A percentile compares a stretch with the other conserved stretches of the same genome.
phyloP scores from a whole-genome alignment of 441 rosid species.

The Rhodomyrtus psidioides region DNA sequence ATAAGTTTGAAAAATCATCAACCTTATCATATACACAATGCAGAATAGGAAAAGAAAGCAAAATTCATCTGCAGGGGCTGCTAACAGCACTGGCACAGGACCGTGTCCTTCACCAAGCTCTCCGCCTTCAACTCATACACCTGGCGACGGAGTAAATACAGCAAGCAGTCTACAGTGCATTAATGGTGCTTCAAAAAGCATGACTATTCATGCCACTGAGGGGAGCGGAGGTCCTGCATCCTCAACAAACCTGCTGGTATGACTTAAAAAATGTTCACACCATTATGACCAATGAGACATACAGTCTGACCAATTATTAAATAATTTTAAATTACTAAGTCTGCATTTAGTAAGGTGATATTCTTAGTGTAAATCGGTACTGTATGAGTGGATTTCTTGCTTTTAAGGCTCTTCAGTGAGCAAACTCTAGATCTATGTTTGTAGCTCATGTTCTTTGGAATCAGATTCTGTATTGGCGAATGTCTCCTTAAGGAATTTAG shows the following conservation, averaged over 20 bases:
- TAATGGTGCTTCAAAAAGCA: slow-evolving; percentile 34
- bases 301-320: neutral
- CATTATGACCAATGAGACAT: neutral
- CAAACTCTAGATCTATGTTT: neutral
- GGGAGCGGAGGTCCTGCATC: slow-evolving; percentile 40
- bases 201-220: slow-evolving; percentile 37
- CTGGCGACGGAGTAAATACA: slow-evolving; percentile 53
- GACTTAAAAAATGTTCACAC: neutral
- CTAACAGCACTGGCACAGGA: slow-evolving; percentile 63
- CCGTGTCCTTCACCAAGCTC: slow-evolving; percentile 55
- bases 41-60: slow-evolving; percentile 63
- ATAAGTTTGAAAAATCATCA: neutral
- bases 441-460: neutral
- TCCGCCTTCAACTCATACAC: slow-evolving; percentile 65
- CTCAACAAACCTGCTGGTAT: slow-evolving; percentile 51
- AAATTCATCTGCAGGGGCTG: slow-evolving; percentile 60
- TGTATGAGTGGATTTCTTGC: neutral
- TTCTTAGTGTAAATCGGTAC: neutral
- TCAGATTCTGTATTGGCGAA: neutral
- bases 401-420: neutral
- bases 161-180: slow-evolving; percentile 37
- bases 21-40: slow-evolving; percentile 2
- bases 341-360: neutral
- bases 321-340: neutral
- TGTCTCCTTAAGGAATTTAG: neutral